Evolutionary conservation across 2,329 filamentous ascomycete genomes (phyloP).

Genomic region (Karstenula rhodostoma): DNA sequence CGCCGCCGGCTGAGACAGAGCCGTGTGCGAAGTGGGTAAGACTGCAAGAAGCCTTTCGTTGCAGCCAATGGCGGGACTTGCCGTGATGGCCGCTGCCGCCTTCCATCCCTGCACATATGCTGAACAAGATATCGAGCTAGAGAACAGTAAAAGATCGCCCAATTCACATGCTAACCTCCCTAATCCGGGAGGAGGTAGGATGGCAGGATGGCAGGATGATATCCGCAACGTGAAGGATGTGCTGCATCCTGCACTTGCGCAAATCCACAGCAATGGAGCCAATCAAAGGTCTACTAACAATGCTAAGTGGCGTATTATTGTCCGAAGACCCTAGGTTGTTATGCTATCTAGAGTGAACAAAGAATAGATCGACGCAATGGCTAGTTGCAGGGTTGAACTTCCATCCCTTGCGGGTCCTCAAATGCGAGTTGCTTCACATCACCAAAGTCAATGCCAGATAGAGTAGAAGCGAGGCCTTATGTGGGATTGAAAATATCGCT

Average conservation of each 20-base stretch:
- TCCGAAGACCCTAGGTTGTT: too few species aligned
- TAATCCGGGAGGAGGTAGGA: background rate
- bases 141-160: slow-evolving; percentile 1
- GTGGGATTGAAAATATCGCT: background rate
- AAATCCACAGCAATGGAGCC: background rate
- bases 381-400: too few species aligned
- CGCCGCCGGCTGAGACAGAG: background rate
- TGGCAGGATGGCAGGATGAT: slow-evolving; percentile 1
- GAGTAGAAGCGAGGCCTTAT: background rate
- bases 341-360: too few species aligned
- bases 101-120: background rate
- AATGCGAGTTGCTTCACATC: too few species aligned
- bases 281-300: background rate
- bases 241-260: background rate
- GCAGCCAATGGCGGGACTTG: slow-evolving; percentile 4
- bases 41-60: slow-evolving; percentile 5
- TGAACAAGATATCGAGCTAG: background rate
- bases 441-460: too few species aligned
- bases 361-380: too few species aligned
- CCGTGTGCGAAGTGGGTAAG: background rate
- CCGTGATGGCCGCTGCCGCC: background rate
- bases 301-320: background rate
- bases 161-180: background rate
- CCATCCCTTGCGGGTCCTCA: too few species aligned
- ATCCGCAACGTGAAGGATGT: slow-evolving; percentile 2